phyloP scores from a whole-genome alignment of 805 yeast genomes.

The Ogataea glucozyma region DNA sequence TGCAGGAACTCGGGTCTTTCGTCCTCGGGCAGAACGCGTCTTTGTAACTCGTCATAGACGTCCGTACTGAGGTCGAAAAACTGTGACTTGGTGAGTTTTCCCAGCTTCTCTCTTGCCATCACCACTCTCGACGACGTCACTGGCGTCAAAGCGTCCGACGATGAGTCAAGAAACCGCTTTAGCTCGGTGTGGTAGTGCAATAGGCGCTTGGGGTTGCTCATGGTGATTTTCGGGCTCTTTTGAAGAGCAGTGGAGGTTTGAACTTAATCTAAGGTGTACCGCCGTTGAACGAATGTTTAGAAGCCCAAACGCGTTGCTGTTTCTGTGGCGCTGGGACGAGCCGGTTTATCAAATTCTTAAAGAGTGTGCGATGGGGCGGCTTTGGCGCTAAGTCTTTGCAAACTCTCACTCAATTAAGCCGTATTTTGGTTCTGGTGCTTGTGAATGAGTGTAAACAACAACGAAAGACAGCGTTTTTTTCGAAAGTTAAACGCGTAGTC shows the following conservation, averaged over 20 bases:
- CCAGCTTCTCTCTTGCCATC: conserved; percentile 81
- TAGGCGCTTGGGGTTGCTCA: conserved; percentile 23
- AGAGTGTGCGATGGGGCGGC: neutral
- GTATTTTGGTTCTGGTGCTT: neutral
- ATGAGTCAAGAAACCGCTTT: conserved; percentile 50
- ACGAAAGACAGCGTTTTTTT: conserved; percentile 1
- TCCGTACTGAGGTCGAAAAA: conserved; percentile 90
- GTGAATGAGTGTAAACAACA: conserved; percentile 5
- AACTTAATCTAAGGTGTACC: neutral
- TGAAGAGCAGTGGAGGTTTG: conserved; percentile 14
- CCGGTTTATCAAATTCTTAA: neutral
- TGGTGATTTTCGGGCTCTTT: conserved; percentile 6
- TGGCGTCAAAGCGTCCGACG: conserved; percentile 46
- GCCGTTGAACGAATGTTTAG: too few relatives aligned
- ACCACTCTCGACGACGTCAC: conserved; percentile 61
- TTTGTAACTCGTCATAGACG: conserved; percentile 86
- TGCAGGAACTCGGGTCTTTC: conserved; percentile 58
- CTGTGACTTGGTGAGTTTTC: conserved; percentile 78
- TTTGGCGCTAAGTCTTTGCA: neutral
- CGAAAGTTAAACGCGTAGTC: conserved; percentile 6
- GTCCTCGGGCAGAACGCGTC: conserved; percentile 64
- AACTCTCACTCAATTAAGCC: neutral
- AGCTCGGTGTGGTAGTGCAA: conserved; percentile 47
- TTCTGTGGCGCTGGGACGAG: neutral
- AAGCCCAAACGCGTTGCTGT: neutral